A percentile compares a stretch with the other conserved stretches of the same genome.
phyloP scores from a whole-genome alignment of 495 filamentous ascomycete species.

The Diplogelasinospora grovesii region DNA sequence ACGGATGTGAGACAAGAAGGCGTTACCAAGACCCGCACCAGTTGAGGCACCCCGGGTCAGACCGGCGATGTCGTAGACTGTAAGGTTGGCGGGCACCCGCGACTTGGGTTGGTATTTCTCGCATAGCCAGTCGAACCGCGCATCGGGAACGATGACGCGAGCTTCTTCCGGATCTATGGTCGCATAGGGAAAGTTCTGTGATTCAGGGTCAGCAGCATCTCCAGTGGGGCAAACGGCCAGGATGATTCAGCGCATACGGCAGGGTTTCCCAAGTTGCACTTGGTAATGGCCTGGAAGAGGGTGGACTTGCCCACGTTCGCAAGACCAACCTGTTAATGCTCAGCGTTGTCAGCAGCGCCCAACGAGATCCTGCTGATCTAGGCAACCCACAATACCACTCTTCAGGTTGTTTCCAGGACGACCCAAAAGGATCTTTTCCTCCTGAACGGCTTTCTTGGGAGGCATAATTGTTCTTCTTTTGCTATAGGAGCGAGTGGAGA shows the following conservation, averaged over 20 bases:
- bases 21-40: slow-evolving; percentile 94
- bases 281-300: slow-evolving; percentile 98
- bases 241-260: slow-evolving; percentile 53
- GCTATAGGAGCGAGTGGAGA: slow-evolving; percentile 44
- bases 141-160: slow-evolving; percentile 94
- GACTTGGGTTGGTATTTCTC: slow-evolving; percentile 97
- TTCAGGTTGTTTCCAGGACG: slow-evolving; percentile 97
- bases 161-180: slow-evolving; percentile 99
- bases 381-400: slow-evolving; percentile 91
- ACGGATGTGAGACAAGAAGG: slow-evolving; percentile 97
- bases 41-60: slow-evolving; percentile 94
- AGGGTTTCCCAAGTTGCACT: slow-evolving; percentile 94
- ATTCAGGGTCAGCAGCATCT: slow-evolving; percentile 18
- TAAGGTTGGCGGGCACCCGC: slow-evolving; percentile 89
- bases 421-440: slow-evolving; percentile 80
- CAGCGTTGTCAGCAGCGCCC: slow-evolving; percentile 19
- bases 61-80: slow-evolving; percentile 98
- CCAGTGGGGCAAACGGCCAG: too few species aligned
- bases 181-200: slow-evolving; percentile 94
- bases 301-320: slow-evolving; percentile 99
- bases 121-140: slow-evolving; percentile 91
- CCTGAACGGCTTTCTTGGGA: slow-evolving; percentile 66
- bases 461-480: slow-evolving; percentile 59
- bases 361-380: slow-evolving; percentile 12
- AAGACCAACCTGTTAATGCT: slow-evolving; percentile 73